phyloP scores from a whole-genome alignment of 2,329 filamentous ascomycete species.

The Pseudocercospora macadamiae region DNA sequence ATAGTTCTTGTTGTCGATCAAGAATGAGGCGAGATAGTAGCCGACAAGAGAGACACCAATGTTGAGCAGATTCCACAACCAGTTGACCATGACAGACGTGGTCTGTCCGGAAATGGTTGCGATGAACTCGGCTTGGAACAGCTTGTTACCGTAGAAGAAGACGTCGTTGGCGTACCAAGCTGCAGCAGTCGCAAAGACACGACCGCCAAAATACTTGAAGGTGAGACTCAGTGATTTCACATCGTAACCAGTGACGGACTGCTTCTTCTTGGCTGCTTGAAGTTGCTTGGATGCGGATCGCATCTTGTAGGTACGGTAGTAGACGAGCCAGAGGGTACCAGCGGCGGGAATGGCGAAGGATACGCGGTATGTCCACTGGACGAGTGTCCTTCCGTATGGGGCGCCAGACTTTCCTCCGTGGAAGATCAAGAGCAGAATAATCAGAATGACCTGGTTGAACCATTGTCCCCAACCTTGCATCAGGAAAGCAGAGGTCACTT shows the following conservation, averaged over 20 bases:
- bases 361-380: conserved; percentile 88
- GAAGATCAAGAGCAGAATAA: conserved; percentile 84
- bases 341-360: conserved; percentile 90
- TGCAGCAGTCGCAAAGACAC: conserved; percentile 81
- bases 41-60: conserved; percentile 81
- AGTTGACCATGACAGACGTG: conserved; percentile 75
- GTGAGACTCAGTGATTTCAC: conserved; percentile 78
- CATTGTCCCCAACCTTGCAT: conserved; percentile 99
- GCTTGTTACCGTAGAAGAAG: conserved; percentile 99
- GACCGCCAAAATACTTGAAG: conserved; percentile 80
- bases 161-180: conserved; percentile 97
- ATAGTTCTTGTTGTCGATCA: conserved; percentile 96
- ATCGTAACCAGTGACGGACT: conserved; percentile 89
- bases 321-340: conserved; percentile 91
- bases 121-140: conserved; percentile 93
- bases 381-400: conserved; percentile 75
- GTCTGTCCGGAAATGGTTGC: conserved; percentile 67
- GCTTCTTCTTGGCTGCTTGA: conserved; percentile 78
- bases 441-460: conserved; percentile 87
- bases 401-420: conserved; percentile 75
- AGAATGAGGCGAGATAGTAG: conserved; percentile 85
- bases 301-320: conserved; percentile 97
- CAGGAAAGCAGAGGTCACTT: conserved; percentile 92
- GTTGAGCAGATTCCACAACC: conserved; percentile 93
- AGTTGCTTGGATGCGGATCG: conserved; percentile 82